These are phyloP conservation scores for Agaricus bisporus DNA, from an alignment of 768 basidiomycete genomes.

Conservation along the genomic window DNA sequence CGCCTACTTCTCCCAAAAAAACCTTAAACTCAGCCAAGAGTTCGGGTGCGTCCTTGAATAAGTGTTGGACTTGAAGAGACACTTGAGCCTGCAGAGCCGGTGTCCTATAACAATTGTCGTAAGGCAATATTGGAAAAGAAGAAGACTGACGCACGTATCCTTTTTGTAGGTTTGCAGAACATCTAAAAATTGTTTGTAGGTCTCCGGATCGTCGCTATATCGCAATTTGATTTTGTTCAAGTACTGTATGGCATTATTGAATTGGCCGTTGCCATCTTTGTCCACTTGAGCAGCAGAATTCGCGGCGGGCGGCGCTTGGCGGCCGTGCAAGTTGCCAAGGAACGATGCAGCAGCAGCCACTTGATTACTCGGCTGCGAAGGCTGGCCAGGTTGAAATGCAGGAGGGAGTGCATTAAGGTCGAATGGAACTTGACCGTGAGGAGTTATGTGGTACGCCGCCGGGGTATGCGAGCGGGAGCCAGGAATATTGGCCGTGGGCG, in stretches of 20 bases:
- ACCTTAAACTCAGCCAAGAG: constrained; percentile 76
- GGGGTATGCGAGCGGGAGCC: constrained; percentile 37
- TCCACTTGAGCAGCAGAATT: constrained; percentile 26
- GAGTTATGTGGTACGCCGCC: constrained; percentile 30
- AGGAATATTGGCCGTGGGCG: constrained; percentile 25
- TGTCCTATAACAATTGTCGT: not conserved
- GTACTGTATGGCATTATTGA: constrained; percentile 93
- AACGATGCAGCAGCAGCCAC: constrained; percentile 52
- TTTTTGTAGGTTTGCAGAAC: constrained; percentile 86
- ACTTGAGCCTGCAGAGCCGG: constrained; percentile 53
- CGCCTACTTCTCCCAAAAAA: constrained; percentile 64
- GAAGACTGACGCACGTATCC: constrained; percentile 57
- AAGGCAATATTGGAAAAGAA: not conserved
- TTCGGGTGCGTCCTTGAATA: constrained; percentile 80
- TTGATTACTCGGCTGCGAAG: constrained; percentile 38
- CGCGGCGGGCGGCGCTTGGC: constrained; percentile 34
- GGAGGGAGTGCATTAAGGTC: constrained; percentile 15
- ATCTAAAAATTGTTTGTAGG: constrained; percentile 86
- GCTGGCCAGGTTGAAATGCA: constrained; percentile 33
- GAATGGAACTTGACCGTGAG: constrained; percentile 36
- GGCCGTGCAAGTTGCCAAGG: constrained; percentile 37
- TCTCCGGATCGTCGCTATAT: constrained; percentile 84
- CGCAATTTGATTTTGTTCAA: constrained; percentile 98
- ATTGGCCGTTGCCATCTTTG: constrained; percentile 54
- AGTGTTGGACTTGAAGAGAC: constrained; percentile 69